These are phyloP conservation scores for Trichosporon sp. DNA, from an alignment of 1,284 basidiomycete genomes.

Conservation along the genomic window DNA sequence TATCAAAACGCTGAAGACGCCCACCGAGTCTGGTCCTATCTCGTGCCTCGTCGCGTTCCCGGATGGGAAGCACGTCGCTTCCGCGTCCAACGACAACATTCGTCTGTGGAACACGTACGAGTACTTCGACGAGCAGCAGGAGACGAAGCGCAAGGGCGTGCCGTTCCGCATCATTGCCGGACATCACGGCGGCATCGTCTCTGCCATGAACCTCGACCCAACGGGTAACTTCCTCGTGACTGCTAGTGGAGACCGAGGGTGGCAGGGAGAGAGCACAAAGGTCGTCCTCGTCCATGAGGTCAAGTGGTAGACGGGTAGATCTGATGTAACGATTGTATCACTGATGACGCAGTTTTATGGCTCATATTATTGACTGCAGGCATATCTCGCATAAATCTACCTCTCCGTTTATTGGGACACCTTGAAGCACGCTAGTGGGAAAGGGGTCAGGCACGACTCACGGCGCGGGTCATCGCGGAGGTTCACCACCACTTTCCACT, in stretches of 20 bases:
- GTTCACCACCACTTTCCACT: no score
- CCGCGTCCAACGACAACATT: slow-evolving; percentile 90
- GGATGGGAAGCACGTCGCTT: slow-evolving; percentile 84
- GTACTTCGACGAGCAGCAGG: slow-evolving; percentile 65
- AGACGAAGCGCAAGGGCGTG: slow-evolving; percentile 63
- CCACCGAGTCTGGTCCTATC: slow-evolving; percentile 84
- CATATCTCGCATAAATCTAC: not conserved
- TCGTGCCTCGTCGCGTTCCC: slow-evolving; percentile 88
- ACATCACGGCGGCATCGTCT: slow-evolving; percentile 91
- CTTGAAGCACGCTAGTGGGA: no score
- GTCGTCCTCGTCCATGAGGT: slow-evolving; percentile 90
- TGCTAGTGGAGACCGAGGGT: slow-evolving; percentile 91
- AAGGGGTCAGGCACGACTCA: no score
- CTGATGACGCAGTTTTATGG: not conserved
- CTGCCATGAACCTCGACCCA: slow-evolving; percentile 84
- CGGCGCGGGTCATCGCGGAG: no score
- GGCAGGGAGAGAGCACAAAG: slow-evolving; percentile 82
- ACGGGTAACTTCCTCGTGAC: slow-evolving; percentile 82
- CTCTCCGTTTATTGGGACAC: no score
- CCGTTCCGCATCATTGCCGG: slow-evolving; percentile 96
- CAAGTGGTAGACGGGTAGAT: slow-evolving; percentile 57
- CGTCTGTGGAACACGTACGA: slow-evolving; percentile 90
- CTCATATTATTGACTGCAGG: no score
- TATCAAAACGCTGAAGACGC: slow-evolving; percentile 79
- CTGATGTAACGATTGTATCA: not conserved